phyloP scores from a whole-genome alignment of 23 red algal species.

The Gracilaria caudata region DNA sequence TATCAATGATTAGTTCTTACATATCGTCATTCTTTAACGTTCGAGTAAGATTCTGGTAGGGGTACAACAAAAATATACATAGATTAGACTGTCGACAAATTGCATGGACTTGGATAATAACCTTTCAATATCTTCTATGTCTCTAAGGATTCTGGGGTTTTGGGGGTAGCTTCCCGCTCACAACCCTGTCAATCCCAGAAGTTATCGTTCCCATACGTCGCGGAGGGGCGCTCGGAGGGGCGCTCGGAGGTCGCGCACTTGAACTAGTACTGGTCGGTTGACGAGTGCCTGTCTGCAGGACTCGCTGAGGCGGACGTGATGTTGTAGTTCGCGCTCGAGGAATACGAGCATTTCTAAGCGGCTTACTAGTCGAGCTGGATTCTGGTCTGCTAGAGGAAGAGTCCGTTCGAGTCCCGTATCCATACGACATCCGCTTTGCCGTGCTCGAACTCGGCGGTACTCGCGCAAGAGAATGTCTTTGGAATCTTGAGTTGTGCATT shows the following conservation, averaged over 20 bases:
- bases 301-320: conserved; percentile 20
- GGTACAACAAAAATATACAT: conserved; percentile 51
- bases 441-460: conserved; percentile 30
- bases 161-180: conserved; percentile 33
- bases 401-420: conserved; percentile 39
- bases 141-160: conserved; percentile 1
- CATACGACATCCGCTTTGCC: conserved; percentile 30
- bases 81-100: neutral
- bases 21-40: neutral
- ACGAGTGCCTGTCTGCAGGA: conserved; percentile 4
- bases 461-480: conserved; percentile 27
- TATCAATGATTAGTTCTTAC: neutral
- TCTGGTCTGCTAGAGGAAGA: neutral
- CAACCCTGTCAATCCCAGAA: conserved; percentile 19
- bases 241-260: conserved; percentile 4
- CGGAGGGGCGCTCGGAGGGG: conserved; percentile 16
- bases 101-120: neutral
- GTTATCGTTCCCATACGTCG: conserved; percentile 13
- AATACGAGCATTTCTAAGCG: conserved; percentile 21
- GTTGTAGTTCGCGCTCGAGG: conserved; percentile 14
- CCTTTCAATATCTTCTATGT: neutral
- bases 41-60: conserved; percentile 12
- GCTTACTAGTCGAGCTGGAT: neutral
- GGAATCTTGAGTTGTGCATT: conserved; percentile 7
- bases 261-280: neutral